phyloP scores from a whole-genome alignment of 495 filamentous ascomycete species.

The Penicillium coprophilum region DNA sequence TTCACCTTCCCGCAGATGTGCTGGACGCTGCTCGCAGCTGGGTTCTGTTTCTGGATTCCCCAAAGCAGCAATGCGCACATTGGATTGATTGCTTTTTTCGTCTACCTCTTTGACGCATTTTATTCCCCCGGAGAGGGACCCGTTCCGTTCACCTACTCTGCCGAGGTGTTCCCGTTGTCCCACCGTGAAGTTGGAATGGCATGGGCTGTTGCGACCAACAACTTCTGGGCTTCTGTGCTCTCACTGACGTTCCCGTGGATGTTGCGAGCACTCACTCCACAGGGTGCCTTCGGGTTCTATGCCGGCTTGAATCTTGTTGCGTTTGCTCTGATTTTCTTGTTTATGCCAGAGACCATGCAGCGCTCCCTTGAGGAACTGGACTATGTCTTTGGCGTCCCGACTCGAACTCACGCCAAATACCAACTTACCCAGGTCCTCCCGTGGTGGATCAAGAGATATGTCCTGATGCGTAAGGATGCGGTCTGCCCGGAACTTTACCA shows the following conservation, averaged over 20 bases:
- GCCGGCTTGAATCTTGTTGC: slow-evolving; percentile 63
- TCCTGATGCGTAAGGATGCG: slow-evolving; percentile 43
- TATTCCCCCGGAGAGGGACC: slow-evolving; percentile 81
- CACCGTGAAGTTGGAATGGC: slow-evolving; percentile 76
- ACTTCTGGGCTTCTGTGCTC: slow-evolving; percentile 66
- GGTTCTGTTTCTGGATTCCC: slow-evolving; percentile 69
- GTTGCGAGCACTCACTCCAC: slow-evolving; percentile 48
- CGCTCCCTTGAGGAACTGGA: slow-evolving; percentile 57
- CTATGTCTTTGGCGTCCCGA: slow-evolving; percentile 56
- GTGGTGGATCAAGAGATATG: slow-evolving; percentile 53
- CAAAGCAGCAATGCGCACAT: slow-evolving; percentile 50
- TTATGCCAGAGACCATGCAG: slow-evolving; percentile 66
- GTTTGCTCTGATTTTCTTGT: slow-evolving; percentile 65
- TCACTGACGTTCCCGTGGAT: slow-evolving; percentile 65
- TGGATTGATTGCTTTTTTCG: slow-evolving; percentile 64
- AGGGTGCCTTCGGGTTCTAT: slow-evolving; percentile 61
- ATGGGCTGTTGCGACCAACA: slow-evolving; percentile 66
- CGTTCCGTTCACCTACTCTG: slow-evolving; percentile 78
- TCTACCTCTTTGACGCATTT: slow-evolving; percentile 70
- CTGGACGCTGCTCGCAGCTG: slow-evolving; percentile 72
- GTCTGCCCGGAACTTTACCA: slow-evolving; percentile 44
- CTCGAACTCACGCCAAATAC: slow-evolving; percentile 48
- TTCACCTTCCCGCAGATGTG: slow-evolving; percentile 87
- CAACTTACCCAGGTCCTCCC: slow-evolving; percentile 48
- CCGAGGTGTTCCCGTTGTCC: slow-evolving; percentile 74